Percentiles rank a stretch among this genome's conserved stretches.
Conservation (phyloP, 306 rosid genomes). For the Spatholobus suberectus region DNA sequence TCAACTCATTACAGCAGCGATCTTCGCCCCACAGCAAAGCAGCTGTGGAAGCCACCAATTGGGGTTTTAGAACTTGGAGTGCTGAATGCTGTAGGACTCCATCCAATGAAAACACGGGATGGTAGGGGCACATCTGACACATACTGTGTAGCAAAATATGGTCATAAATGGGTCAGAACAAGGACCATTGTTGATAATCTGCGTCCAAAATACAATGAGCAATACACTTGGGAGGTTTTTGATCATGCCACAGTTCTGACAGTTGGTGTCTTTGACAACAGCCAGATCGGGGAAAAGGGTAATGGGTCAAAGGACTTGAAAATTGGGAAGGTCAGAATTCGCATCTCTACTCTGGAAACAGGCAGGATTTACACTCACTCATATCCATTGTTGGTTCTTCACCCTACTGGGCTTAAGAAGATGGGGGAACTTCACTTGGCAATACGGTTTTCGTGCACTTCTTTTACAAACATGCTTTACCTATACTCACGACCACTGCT, state of each 20-base stretch:
- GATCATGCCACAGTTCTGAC: constrained; percentile 59
- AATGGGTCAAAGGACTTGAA: constrained; percentile 43
- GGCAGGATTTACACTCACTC: constrained; percentile 56
- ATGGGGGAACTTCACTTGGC: constrained; percentile 59
- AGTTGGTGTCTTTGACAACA: constrained; percentile 58
- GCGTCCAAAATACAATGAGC: constrained; percentile 55
- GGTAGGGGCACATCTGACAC: constrained; percentile 55
- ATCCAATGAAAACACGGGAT: constrained; percentile 55
- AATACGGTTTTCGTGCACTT: constrained; percentile 54
- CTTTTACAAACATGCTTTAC: constrained; percentile 53
- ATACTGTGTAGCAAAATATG: constrained; percentile 63
- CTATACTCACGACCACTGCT: constrained; percentile 52
- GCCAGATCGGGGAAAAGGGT: constrained; percentile 48
- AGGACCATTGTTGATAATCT: constrained; percentile 54
- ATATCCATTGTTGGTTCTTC: constrained; percentile 54
- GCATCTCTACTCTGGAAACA: constrained; percentile 55
- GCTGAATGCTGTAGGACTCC: constrained; percentile 53
- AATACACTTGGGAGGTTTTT: constrained; percentile 64
- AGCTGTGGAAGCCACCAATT: constrained; percentile 54
- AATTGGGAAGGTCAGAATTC: constrained; percentile 60
- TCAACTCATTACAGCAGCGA: constrained; percentile 62
- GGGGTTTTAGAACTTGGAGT: constrained; percentile 58
- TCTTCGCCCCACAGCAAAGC: constrained; percentile 59
- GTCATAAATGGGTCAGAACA: constrained; percentile 58
- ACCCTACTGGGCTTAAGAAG: constrained; percentile 54